These are phyloP conservation scores for Backusella circina DNA, from an alignment of 192 early-diverging fungal genomes.

Conservation along the genomic window DNA sequence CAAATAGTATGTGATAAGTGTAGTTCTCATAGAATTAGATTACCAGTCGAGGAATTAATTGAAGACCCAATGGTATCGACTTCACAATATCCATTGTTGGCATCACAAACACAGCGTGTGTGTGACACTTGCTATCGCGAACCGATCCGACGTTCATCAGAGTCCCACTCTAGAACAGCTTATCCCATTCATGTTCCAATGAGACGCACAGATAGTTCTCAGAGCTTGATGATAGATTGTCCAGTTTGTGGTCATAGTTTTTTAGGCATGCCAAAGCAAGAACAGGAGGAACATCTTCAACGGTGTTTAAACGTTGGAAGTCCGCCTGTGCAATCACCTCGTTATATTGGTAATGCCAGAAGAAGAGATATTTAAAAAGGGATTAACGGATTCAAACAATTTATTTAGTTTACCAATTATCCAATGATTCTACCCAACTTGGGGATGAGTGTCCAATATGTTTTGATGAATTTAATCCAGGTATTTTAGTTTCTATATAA, in stretches of 20 bases:
- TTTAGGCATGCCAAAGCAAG: constrained; percentile 20
- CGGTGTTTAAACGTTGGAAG: constrained; percentile 55
- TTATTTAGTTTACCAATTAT: constrained; percentile 56
- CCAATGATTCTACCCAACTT: constrained; percentile 53
- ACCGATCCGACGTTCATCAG: constrained; percentile 9
- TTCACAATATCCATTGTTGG: constrained; percentile 16
- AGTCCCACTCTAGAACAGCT: not conserved
- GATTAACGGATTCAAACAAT: not conserved
- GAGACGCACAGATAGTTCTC: constrained; percentile 32
- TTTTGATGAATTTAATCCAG: constrained; percentile 87
- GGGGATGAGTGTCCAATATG: constrained; percentile 91
- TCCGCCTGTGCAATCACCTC: constrained; percentile 48
- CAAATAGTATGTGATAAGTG: constrained; percentile 84
- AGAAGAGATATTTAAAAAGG: not conserved
- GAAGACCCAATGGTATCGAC: constrained; percentile 38
- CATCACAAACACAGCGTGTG: constrained; percentile 16
- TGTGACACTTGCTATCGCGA: constrained; percentile 18
- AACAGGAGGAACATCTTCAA: constrained; percentile 63
- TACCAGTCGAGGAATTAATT: constrained; percentile 46
- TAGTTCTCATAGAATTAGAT: constrained; percentile 52
- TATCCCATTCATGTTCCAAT: not conserved
- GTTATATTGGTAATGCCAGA: constrained; percentile 59
- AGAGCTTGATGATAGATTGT: constrained; percentile 69
- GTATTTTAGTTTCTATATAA: constrained; percentile 27
- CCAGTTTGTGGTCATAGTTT: constrained; percentile 61